Percentiles rank a stretch among this genome's conserved stretches.
Conservation (phyloP, 352 stramenopile species). For the Pythium myriotylum region DNA sequence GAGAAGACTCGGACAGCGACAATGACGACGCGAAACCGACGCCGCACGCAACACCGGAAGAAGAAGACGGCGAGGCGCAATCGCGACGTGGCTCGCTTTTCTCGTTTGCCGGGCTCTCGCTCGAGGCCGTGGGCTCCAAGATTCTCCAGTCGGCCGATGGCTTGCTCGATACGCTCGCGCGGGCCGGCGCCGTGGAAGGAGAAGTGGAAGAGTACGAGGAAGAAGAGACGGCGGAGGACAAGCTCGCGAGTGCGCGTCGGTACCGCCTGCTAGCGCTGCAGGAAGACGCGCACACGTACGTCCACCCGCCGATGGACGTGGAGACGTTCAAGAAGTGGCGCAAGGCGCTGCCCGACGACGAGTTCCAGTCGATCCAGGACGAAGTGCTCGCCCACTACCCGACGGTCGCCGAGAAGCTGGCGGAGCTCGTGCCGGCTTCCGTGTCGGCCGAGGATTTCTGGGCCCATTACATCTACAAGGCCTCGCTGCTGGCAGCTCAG, state of each 20-base stretch:
- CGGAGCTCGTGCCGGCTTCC: conserved; percentile 56
- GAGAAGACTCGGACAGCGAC: conserved; percentile 6
- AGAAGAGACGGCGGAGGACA: conserved; percentile 37
- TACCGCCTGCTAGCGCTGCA: conserved; percentile 67
- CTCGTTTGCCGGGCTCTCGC: conserved; percentile 50
- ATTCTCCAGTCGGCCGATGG: conserved; percentile 72
- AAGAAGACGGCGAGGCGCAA: not conserved
- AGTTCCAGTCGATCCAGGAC: conserved; percentile 46
- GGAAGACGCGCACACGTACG: conserved; percentile 66
- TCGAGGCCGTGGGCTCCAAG: conserved; percentile 67
- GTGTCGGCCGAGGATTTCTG: conserved; percentile 62
- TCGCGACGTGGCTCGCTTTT: conserved; percentile 39
- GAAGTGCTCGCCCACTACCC: conserved; percentile 71
- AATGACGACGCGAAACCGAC: conserved; percentile 3
- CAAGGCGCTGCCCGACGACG: conserved; percentile 28
- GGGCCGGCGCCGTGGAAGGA: conserved; percentile 32
- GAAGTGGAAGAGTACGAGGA: conserved; percentile 37
- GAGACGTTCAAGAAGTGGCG: conserved; percentile 76
- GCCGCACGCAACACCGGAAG: not conserved
- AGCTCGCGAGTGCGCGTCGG: conserved; percentile 43
- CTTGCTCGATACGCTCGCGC: conserved; percentile 52
- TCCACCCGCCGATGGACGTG: conserved; percentile 50
- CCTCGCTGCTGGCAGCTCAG: conserved; percentile 64
- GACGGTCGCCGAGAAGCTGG: conserved; percentile 53
- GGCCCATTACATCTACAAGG: conserved; percentile 79